Base-by-base conservation (phyloP, 2,329 filamentous ascomycete species). In the Aspergillus bombycis region DNA sequence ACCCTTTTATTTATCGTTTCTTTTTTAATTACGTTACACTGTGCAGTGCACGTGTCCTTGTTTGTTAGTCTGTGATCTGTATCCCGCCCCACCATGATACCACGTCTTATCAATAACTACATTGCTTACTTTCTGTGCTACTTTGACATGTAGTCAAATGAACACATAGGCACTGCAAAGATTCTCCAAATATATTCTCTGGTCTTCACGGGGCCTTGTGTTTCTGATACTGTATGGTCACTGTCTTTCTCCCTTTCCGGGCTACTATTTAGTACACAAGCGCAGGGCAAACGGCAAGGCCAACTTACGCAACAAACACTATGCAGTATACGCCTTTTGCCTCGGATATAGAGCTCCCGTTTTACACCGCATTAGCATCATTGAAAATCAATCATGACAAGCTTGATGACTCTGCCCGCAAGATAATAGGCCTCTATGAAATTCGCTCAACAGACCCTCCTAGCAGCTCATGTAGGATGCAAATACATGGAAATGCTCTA, bases 361-460 rank as follows among this genome's bases (percentile, higher is more conserved):
- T 99, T 80, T 99, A 97, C 77, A 91, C 92, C 53, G 90, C 93
- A 6, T 87, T 99, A n/a, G 95, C 96, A 64, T 88, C 90, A 7
- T 91, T 91, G 69, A 99, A 99, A 81, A 93, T 99, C 76, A 93
- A 98, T 77, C 90, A 96, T 85, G 95, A 97, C 81, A 97, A 94
- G 80, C 91, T 99, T 58, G 92, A 97, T 81, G 94, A 96, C 78
- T 96, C 94, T 11, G 91, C 93, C 28, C 91, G 94, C 52, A 89
- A 90, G 64, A 86, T 98, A 3, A 84, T 96, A 34, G 95, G 95
- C 4, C 81, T 97, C 50, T 99, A 99, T 77, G 93, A 97, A 79
- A 88, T 95, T 69, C 90, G 91, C 50, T 83, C 88, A 12, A 83
- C 84, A 48, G 90, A 92, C 70, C 81, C 88, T 45, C 88, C 92